A percentile compares a stretch with the other conserved stretches of the same genome.
These are phyloP conservation scores for Telopea speciosissima DNA, from an alignment of 177 flowering plant species.

Conservation along the genomic window DNA sequence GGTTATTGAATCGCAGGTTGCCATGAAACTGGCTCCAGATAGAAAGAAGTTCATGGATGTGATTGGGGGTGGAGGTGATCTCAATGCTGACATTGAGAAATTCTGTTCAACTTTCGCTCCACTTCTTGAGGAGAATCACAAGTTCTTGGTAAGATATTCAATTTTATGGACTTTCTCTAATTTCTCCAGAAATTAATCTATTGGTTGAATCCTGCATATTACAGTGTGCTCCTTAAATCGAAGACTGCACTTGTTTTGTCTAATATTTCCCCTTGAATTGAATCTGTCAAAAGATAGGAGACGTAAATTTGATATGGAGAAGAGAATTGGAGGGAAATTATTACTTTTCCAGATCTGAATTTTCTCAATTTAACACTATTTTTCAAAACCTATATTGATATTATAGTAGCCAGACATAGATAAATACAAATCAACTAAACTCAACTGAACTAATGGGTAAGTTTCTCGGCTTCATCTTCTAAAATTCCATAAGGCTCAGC, in stretches of 20 bases:
- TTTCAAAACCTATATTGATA: too few relatives aligned
- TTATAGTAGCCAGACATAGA: too few relatives aligned
- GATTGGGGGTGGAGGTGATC: conserved; percentile 48
- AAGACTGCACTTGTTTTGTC: not conserved
- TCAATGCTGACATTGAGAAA: conserved; percentile 61
- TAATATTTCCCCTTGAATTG: too few relatives aligned
- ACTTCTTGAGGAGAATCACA: conserved; percentile 73
- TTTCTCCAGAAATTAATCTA: not conserved
- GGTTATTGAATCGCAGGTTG: conserved; percentile 42
- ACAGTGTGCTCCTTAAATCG: not conserved
- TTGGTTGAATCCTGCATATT: not conserved
- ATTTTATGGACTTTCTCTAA: not conserved
- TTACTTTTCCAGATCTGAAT: not conserved
- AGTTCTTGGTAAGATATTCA: conserved; percentile 59
- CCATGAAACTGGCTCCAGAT: conserved; percentile 91
- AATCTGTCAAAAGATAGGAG: not conserved
- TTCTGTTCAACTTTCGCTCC: conserved; percentile 68
- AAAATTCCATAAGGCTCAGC: too few relatives aligned
- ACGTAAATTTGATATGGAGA: not conserved
- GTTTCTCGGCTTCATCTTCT: too few relatives aligned
- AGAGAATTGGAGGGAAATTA: not conserved
- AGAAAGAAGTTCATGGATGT: conserved; percentile 90
- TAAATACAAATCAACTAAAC: too few relatives aligned
- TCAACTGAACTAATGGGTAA: too few relatives aligned
- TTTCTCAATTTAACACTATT: too few relatives aligned